A percentile compares a stretch with the other conserved stretches of the same genome.
phyloP scores from a whole-genome alignment of 805 yeast genomes.

The Barnettozyma sp. region DNA sequence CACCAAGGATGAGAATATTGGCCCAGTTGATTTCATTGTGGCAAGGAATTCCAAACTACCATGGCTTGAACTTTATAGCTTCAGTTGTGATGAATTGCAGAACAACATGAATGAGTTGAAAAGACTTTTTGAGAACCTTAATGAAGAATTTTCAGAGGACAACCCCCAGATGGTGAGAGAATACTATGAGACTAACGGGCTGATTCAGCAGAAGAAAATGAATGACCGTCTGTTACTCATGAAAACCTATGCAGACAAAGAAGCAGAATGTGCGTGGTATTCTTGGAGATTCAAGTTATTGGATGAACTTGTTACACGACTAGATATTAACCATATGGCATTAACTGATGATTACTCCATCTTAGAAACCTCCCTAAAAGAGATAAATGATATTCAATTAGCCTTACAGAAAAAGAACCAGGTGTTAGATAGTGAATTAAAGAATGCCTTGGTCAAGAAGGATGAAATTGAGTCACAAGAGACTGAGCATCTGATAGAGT shows the following conservation, averaged over 20 bases:
- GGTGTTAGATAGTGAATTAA: slow-evolving; percentile 1
- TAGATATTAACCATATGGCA: slow-evolving; percentile 11
- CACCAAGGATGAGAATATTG: not conserved
- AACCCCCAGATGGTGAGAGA: slow-evolving; percentile 24
- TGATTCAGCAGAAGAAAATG: slow-evolving; percentile 20
- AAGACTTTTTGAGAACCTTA: slow-evolving; percentile 19
- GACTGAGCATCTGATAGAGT: slow-evolving; percentile 8
- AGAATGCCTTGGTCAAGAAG: slow-evolving; percentile 7
- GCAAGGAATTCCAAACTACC: slow-evolving; percentile 22
- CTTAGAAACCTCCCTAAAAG: slow-evolving; percentile 2
- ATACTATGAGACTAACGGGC: slow-evolving; percentile 17
- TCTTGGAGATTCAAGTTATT: slow-evolving; percentile 22
- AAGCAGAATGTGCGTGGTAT: slow-evolving; percentile 23
- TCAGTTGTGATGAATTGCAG: slow-evolving; percentile 25
- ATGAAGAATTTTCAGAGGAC: slow-evolving; percentile 21
- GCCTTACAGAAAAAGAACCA: slow-evolving; percentile 1
- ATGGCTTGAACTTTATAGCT: slow-evolving; percentile 23
- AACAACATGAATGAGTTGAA: slow-evolving; percentile 23
- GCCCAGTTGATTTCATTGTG: slow-evolving; percentile 16
- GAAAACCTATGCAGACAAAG: slow-evolving; percentile 24
- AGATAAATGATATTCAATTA: slow-evolving; percentile 6
- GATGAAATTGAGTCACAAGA: slow-evolving; percentile 14
- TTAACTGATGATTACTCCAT: slow-evolving; percentile 11
- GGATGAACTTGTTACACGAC: slow-evolving; percentile 19
- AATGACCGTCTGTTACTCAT: slow-evolving; percentile 21